Conservation (phyloP, 352 stramenopile genomes). For the Phytophthora syringae region DNA sequence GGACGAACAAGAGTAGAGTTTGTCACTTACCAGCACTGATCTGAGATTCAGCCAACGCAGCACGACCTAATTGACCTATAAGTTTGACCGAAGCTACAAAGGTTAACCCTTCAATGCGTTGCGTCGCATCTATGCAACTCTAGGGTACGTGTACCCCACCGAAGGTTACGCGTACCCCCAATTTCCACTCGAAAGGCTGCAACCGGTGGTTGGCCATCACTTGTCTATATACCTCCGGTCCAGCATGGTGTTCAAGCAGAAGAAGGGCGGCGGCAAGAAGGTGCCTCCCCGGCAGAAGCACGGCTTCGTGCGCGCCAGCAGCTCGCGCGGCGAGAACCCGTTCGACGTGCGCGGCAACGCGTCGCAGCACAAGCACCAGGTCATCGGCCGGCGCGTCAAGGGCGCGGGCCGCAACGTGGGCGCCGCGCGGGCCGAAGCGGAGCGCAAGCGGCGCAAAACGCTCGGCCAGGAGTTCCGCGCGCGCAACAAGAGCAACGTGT, state of each 20-base stretch:
- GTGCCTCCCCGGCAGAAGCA: conserved; percentile 20
- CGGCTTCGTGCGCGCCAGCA: conserved; percentile 27
- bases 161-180: no score
- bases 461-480: conserved; percentile 81
- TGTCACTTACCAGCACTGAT: no score
- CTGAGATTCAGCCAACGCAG: no score
- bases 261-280: conserved; percentile 57
- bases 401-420: conserved; percentile 90
- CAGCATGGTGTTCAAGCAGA: conserved; percentile 62
- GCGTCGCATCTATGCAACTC: no score
- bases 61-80: no score
- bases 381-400: conserved; percentile 90
- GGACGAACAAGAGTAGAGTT: no score
- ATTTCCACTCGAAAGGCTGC: no score
- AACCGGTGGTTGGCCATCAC: no score
- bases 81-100: no score
- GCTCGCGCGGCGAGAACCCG: conserved; percentile 68
- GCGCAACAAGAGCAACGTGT: conserved; percentile 91
- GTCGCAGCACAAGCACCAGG: conserved; percentile 88
- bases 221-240: no score
- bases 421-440: conserved; percentile 79
- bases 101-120: no score
- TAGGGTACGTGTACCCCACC: no score
- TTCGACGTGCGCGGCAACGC: conserved; percentile 91
- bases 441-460: conserved; percentile 87